Evolutionary conservation across 2,329 filamentous ascomycete genomes (phyloP), one percentile per base, ranked within the genome.

Genomic region (Metarhizium album): DNA sequence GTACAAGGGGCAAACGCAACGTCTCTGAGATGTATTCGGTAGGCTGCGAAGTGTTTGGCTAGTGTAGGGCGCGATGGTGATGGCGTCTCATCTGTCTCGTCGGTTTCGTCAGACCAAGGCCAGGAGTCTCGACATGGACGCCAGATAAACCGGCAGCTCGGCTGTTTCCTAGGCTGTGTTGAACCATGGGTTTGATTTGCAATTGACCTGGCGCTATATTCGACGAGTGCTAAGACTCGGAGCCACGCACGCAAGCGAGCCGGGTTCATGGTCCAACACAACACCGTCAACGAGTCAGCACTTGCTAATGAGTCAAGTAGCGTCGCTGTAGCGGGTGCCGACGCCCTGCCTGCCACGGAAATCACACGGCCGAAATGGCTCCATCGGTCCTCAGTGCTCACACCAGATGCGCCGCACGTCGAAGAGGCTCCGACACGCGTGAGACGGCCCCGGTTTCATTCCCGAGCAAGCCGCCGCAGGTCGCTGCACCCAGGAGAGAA

Each of bases 391-490:
- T 46, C 38, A 11, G 27, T 29, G 50, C 52, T 55, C 50, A 43
- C 13, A 47, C 52, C 38, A 48, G 46, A 45, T 37, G 47, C 61
- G 64, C 64, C 56, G 62, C 64, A 64, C 50, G 40, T 55, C 55
- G 46, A 45, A 42, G 52, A 52, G 50, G 46, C 59, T 65, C 62
- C 58, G 61, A 66, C 64, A 59, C 42, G 55, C 50, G 54, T 61
- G 64, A 62, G 62, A 66, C 64, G 52, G 29, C 52, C 53, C 59
- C 53, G 50, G 64, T 67, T 66, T 67, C 64, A 65, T 20, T 43
- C 40, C 40, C 40, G 11, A 14, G 16, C 7, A 22, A 5, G 4
- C 20, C 20, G 22, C 23, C 40, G 24, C 40, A 43, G 24, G 40
- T 43, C 20, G 40, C 40, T 24, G 14, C 40, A 24, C 14, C 40